Evolutionary conservation across 1,139 yeast genomes (phyloP).

Genomic region (Pichia sp.): DNA sequence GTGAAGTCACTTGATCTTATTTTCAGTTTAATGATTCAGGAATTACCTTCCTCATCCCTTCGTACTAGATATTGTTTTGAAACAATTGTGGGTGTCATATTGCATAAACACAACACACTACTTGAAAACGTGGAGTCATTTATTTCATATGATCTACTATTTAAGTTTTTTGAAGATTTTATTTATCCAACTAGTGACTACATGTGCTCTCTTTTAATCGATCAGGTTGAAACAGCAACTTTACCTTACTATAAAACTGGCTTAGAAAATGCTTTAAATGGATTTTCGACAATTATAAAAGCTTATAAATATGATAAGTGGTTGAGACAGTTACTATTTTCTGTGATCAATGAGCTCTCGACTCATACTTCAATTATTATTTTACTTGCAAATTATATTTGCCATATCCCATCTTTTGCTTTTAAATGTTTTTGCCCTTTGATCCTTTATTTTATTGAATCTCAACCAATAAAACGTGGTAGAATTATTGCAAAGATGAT

Average conservation of each 20-base stretch:
- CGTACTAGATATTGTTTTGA: conserved; percentile 33
- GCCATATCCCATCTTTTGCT: conserved; percentile 20
- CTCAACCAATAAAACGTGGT: conserved; percentile 16
- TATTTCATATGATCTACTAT: conserved; percentile 23
- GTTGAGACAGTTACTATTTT: conserved; percentile 29
- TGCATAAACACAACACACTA: conserved; percentile 23
- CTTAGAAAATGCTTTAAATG: conserved; percentile 15
- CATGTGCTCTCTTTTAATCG: conserved; percentile 32
- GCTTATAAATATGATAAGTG: conserved; percentile 23
- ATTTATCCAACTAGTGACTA: conserved; percentile 34
- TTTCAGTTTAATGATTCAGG: conserved; percentile 21
- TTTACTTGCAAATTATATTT: conserved; percentile 25
- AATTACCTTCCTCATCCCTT: conserved; percentile 9
- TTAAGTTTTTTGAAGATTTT: conserved; percentile 17
- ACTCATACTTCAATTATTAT: conserved; percentile 16
- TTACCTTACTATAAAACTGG: conserved; percentile 13
- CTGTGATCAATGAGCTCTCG: conserved; percentile 33
- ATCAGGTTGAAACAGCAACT: conserved; percentile 22
- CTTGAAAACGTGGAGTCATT: conserved; percentile 13
- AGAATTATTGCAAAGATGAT: conserved; percentile 18
- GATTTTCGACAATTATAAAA: conserved; percentile 16
- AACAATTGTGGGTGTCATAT: conserved; percentile 35
- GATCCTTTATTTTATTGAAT: conserved; percentile 26
- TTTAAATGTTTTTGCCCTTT: conserved; percentile 21
- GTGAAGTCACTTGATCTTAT: conserved; percentile 22